These are phyloP conservation scores for Pseudogymnoascus sp. DNA, from an alignment of 2,329 filamentous ascomycete species.

Conservation along the genomic window DNA sequence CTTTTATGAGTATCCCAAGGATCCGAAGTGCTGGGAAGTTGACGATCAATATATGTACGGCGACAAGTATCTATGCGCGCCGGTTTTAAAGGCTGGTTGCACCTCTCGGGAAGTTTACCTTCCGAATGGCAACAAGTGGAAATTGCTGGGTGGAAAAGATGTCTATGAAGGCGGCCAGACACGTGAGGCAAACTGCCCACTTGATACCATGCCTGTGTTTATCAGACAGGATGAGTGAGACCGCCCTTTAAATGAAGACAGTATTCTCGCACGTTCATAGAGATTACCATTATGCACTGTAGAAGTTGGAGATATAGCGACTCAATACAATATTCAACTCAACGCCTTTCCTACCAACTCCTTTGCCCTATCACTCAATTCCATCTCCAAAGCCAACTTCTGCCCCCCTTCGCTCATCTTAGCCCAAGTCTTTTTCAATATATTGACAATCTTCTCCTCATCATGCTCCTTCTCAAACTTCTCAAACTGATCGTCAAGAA, in stretches of 20 bases:
- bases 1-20: constrained; percentile 56
- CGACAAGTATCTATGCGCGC: constrained; percentile 47
- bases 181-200: constrained; percentile 35
- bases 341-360: constrained; percentile 57
- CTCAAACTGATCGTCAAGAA: constrained; percentile 80
- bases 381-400: constrained; percentile 56
- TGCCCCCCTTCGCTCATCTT: constrained; percentile 62
- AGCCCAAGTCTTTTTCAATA: constrained; percentile 65
- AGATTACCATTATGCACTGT: background rate
- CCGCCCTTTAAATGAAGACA: background rate
- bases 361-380: constrained; percentile 54
- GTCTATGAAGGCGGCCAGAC: constrained; percentile 32
- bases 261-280: background rate
- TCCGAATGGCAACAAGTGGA: constrained; percentile 39
- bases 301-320: background rate
- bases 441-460: constrained; percentile 67
- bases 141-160: constrained; percentile 28
- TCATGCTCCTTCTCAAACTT: constrained; percentile 64
- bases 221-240: constrained; percentile 7
- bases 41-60: constrained; percentile 59
- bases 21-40: constrained; percentile 45
- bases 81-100: constrained; percentile 43
- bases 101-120: constrained; percentile 42
- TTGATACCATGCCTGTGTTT: constrained; percentile 42
- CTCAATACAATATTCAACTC: constrained; percentile 5